Percentiles rank a stretch among this genome's conserved stretches.
Evolutionary conservation across 306 rosid species (phyloP).

Genomic region (Quercus mongolica): DNA sequence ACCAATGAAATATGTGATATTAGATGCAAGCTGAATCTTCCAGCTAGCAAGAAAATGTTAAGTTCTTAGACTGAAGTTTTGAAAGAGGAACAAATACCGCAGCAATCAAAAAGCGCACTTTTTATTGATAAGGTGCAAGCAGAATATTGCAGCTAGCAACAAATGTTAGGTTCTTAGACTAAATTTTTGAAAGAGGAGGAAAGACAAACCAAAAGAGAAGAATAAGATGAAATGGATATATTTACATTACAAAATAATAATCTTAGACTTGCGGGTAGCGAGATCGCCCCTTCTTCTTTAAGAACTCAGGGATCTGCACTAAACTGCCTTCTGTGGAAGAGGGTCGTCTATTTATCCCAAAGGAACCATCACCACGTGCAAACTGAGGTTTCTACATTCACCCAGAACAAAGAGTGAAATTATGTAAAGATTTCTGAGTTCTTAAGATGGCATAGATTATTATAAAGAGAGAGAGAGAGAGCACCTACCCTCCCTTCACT

Average conservation of each 20-base stretch:
- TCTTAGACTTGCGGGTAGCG: slow-evolving; percentile 73
- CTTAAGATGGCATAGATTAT: too few species aligned
- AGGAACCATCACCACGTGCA: slow-evolving; percentile 49
- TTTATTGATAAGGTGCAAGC: background rate
- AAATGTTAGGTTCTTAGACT: background rate
- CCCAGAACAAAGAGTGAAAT: background rate
- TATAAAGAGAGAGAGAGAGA: background rate
- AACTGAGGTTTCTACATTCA: slow-evolving; percentile 53
- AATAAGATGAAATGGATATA: slow-evolving; percentile 1
- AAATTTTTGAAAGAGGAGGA: background rate
- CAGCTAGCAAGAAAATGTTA: too few species aligned
- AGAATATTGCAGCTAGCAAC: background rate
- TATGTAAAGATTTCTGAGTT: background rate
- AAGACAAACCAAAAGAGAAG: background rate
- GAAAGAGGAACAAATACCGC: too few species aligned
- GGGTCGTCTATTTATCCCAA: slow-evolving; percentile 53
- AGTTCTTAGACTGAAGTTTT: too few species aligned
- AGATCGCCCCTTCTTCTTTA: slow-evolving; percentile 87
- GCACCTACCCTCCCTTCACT: slow-evolving; percentile 80
- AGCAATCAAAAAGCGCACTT: too few species aligned
- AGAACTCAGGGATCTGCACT: slow-evolving; percentile 90
- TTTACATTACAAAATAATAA: background rate
- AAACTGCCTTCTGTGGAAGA: slow-evolving; percentile 55
- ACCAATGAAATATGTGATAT: too few species aligned
- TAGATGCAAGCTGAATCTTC: too few species aligned